Evolutionary conservation across 129 eudicot species (phyloP).

Genomic region (Pulicaria dysenterica): DNA sequence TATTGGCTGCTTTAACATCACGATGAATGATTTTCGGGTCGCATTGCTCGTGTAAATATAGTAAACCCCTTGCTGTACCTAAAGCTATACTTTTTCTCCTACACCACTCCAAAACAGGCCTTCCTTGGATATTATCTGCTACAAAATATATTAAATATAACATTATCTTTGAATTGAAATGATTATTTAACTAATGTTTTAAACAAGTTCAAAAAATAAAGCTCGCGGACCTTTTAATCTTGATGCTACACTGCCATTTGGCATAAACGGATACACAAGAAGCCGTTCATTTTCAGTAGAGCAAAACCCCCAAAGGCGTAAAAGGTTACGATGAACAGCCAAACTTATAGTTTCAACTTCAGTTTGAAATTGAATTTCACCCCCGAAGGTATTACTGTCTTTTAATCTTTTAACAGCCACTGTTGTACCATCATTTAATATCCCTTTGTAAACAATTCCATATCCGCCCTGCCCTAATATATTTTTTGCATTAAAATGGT

Average conservation of each 20-base stretch:
- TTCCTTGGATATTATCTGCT: conserved; percentile 76
- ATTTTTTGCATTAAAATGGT: conserved; percentile 77
- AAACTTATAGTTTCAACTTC: conserved; percentile 89
- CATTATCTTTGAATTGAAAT: not conserved
- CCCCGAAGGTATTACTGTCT: conserved; percentile 77
- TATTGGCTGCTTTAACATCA: conserved; percentile 96
- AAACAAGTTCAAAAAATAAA: not conserved
- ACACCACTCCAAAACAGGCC: conserved; percentile 80
- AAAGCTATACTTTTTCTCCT: conserved; percentile 82
- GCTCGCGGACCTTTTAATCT: conserved; percentile 69
- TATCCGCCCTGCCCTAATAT: conserved; percentile 82
- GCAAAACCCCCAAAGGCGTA: conserved; percentile 92
- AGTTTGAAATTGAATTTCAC: conserved; percentile 93
- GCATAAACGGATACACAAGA: conserved; percentile 89
- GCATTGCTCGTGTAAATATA: conserved; percentile 86
- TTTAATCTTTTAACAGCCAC: conserved; percentile 90
- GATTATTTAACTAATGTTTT: not conserved
- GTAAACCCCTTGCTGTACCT: conserved; percentile 93
- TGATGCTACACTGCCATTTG: conserved; percentile 94
- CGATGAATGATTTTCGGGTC: conserved; percentile 96
- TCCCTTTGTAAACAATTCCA: conserved; percentile 83
- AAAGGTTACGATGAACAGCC: conserved; percentile 93
- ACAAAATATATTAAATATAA: conserved; percentile 9
- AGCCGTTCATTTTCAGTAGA: conserved; percentile 86
- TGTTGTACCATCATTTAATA: conserved; percentile 65